phyloP scores from a whole-genome alignment of 2,329 filamentous ascomycete species.

The Chaetomiaceae sp. region DNA sequence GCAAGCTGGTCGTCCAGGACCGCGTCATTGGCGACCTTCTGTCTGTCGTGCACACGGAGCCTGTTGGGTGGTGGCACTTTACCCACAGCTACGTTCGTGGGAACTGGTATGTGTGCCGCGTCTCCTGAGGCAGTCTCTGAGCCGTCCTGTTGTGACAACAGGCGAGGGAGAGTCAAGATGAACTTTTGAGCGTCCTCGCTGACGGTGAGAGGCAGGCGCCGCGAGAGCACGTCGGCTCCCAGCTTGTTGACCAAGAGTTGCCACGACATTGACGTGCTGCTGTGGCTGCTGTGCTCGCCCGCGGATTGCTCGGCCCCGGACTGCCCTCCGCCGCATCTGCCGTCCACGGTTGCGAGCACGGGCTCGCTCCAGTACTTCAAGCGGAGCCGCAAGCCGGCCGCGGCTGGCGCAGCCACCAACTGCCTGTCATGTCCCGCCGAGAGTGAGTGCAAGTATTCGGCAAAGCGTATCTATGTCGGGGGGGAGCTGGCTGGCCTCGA shows the following conservation, averaged over 20 bases:
- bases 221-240: conserved; percentile 68
- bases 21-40: conserved; percentile 77
- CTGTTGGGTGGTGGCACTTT: conserved; percentile 96
- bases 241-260: conserved; percentile 92
- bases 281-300: conserved; percentile 86
- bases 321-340: conserved; percentile 59
- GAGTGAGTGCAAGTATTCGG: conserved; percentile 75
- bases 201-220: conserved; percentile 48
- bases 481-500: conserved; percentile 55
- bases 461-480: conserved; percentile 76
- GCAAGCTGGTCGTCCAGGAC: conserved; percentile 71
- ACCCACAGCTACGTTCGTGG: conserved; percentile 85
- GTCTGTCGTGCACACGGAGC: conserved; percentile 87
- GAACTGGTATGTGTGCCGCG: conserved; percentile 71
- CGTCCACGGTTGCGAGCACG: conserved; percentile 67
- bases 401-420: conserved; percentile 75
- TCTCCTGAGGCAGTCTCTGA: too few species aligned
- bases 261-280: conserved; percentile 87
- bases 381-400: conserved; percentile 66
- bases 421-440: conserved; percentile 78
- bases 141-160: too few species aligned
- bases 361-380: conserved; percentile 78
- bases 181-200: not conserved
- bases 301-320: conserved; percentile 39
- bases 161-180: too few species aligned